Evolutionary conservation across 2,329 filamentous ascomycete genomes (phyloP), one percentile per base, ranked within the genome.

Genomic region (Trichoderma semiorbis): DNA sequence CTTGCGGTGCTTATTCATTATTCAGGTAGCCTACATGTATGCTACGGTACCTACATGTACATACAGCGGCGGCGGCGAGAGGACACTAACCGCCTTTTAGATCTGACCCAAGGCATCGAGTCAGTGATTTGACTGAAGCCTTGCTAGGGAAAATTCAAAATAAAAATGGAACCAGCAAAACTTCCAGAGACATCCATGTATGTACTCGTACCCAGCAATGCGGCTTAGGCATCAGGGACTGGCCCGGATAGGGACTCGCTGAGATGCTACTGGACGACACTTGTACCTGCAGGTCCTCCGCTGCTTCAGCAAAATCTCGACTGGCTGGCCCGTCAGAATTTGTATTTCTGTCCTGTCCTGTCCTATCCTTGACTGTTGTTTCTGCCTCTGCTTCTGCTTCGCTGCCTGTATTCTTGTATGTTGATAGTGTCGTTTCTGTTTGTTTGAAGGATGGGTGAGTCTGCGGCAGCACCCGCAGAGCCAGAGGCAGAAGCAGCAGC

Each of bases 381-480:
- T 28, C 7, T 39, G 36, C 16, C 8, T 39, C 16, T 39, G 36
- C 7, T 43, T 43, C 16, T 43, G 39, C 39, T n/a, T 43, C 39
- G 39, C 39, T 43, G 16, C 39, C 39, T 50, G 43, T 50, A 21
- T 21, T 32, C 28, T 69, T 69, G 65, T 43, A 73, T 66, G 70
- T 63, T 70, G 65, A 73, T 57, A 14, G 39, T 57, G 69, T 63
- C 66, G 16, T 21, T 61, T 36, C 26, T 7, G 47, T 32, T 67
- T 7, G 47, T 32, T 67, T 28, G 47, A 66, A 70, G 62, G 12
- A 73, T 73, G 72, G 72, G 71, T 62, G 72, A 72, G 67, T 68
- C 72, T 72, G 72, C 72, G 47, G 71, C 68, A 58, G 55, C 73
- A 71, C 68, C 72, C 57, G 68, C 66, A 69, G 74, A 73, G 64